Conservation (phyloP, 139 green algal species). For the Micractinium sp. region DNA sequence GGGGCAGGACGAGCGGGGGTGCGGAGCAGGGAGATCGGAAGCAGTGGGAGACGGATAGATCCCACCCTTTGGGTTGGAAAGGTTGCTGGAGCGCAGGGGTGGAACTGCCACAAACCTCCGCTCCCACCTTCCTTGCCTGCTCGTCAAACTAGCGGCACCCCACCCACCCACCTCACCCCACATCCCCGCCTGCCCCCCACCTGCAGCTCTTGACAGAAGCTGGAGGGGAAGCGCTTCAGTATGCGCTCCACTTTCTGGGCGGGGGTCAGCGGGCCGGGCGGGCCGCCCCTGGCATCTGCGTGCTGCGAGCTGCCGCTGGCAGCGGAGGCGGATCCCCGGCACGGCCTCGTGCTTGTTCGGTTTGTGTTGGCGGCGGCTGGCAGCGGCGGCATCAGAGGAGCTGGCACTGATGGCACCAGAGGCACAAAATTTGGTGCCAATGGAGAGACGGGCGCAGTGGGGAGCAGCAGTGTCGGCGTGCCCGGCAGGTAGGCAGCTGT, state of each 20-base stretch:
- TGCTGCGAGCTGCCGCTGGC: not conserved
- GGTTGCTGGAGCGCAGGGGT: too few relatives aligned
- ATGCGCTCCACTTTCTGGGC: slow-evolving; percentile 14
- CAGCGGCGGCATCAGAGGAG: not conserved
- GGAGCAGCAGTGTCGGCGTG: not conserved
- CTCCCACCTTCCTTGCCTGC: not conserved
- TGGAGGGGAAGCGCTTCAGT: not conserved
- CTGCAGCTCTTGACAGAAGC: slow-evolving; percentile 25
- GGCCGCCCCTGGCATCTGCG: not conserved
- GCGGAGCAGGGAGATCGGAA: too few relatives aligned
- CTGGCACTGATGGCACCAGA: not conserved
- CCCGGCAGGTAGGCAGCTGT: not conserved
- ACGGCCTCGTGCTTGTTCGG: not conserved
- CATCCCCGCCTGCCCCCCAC: not conserved
- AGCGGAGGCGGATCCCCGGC: not conserved
- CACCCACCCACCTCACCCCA: not conserved
- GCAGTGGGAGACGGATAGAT: too few relatives aligned
- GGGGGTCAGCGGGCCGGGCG: not conserved
- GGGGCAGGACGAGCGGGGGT: too few relatives aligned
- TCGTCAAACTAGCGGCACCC: not conserved
- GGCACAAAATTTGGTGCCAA: not conserved
- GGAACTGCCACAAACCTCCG: too few relatives aligned
- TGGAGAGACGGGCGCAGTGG: not conserved
- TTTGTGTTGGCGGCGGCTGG: not conserved
- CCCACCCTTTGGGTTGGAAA: too few relatives aligned